phyloP scores from a whole-genome alignment of 176 grass and related monocot species.

The Aegilops sharonensis region DNA sequence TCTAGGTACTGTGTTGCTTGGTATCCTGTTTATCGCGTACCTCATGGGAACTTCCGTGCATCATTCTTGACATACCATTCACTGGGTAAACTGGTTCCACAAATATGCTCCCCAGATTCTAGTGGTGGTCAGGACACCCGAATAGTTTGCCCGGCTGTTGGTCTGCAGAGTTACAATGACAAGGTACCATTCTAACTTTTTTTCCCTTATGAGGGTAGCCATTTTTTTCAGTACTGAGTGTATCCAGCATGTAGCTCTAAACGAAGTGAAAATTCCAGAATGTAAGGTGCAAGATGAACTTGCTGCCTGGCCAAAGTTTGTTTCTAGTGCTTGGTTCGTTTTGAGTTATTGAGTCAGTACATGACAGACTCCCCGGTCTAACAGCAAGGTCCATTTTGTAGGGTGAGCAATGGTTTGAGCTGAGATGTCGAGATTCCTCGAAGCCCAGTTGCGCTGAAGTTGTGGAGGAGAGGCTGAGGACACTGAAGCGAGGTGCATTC shows the following conservation, averaged over 20 bases:
- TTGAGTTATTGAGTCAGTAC: slow-evolving; percentile 1
- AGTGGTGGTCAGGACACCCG: background rate
- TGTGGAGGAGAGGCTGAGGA: slow-evolving; percentile 58
- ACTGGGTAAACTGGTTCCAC: slow-evolving; percentile 52
- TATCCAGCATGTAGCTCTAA: background rate
- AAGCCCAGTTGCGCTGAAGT: slow-evolving; percentile 30
- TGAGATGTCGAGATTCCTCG: slow-evolving; percentile 4
- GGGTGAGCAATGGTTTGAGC: slow-evolving; percentile 72
- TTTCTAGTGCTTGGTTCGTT: slow-evolving; percentile 2
- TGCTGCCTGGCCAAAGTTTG: background rate
- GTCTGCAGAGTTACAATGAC: slow-evolving; percentile 68
- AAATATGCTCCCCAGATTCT: slow-evolving; percentile 25
- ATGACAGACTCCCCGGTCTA: background rate
- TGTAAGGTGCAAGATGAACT: background rate
- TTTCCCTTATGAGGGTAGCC: background rate
- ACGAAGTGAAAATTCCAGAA: slow-evolving; percentile 5
- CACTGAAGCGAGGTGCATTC: slow-evolving; percentile 54
- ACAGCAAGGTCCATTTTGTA: slow-evolving; percentile 20
- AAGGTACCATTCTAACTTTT: slow-evolving; percentile 38
- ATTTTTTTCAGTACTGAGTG: slow-evolving; percentile 10
- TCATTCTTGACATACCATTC: slow-evolving; percentile 79
- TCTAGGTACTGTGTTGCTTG: slow-evolving; percentile 69
- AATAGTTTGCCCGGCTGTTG: slow-evolving; percentile 58
- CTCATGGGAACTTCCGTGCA: slow-evolving; percentile 52
- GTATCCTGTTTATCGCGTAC: slow-evolving; percentile 79